Base-by-base conservation (phyloP, 2,329 filamentous ascomycete genomes). In the Clarireedia monteithiana region DNA sequence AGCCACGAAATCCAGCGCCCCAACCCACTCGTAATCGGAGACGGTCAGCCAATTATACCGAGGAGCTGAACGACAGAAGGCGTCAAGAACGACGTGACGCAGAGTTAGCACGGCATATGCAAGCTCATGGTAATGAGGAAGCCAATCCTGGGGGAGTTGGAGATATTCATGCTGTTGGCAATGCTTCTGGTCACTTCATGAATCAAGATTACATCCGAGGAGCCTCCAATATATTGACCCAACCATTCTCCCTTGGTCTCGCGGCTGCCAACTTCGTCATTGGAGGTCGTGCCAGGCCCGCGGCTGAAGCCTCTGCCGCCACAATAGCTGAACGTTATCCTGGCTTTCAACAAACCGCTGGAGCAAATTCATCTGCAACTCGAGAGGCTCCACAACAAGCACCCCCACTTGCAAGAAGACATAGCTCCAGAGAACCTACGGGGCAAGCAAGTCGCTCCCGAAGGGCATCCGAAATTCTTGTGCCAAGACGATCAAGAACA, bases 141-240 rank as follows among this genome's bases (percentile, higher is more conserved):
- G 72, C 73, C 53, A 75, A 75, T 51, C 73, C 73, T 48, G 69
- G 73, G 26, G 75, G 74, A 2, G 68, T 78, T 15, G 78, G 78
- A 23, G 66, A 68, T 52, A 65, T 65, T 38, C 62, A 66, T n/a
- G 74, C 72, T 24, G 59, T 79, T 7, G 77, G 77, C 23, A 83
- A 83, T 58, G 72, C 76, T 12, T 73, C 74, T 1, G 75, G 73
- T 14, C 81, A 85, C 63, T 81, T 83, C 63, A 77, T 83, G 75
- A 83, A 83, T 57, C 80, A 85, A 27, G 74, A 82, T 58, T 84
- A 82, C 58, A 65, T 75, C 15, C 66, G 70, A 34, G 65, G 65
- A n/a, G 69, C 68, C 6, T 62, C 67, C 4, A 67, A 70, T 50
- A 66, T 69, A 2, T 50, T 71, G n/a, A 66, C 66, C 14, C 46